phyloP scores from a whole-genome alignment of 2,329 filamentous ascomycete species.

The Fusarium nygamai region DNA sequence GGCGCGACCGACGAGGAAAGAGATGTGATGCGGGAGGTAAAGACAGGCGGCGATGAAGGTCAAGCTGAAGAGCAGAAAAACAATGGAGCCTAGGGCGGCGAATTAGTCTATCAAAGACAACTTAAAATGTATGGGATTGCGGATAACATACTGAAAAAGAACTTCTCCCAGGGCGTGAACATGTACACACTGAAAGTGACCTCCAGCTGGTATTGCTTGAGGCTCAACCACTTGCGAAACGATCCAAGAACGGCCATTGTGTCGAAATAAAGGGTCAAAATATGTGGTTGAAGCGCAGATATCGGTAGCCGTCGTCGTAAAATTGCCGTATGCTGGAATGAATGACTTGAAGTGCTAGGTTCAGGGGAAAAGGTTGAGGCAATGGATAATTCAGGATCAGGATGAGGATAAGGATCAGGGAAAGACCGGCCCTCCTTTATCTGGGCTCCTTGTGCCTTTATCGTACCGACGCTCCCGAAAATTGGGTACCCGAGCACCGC shows the following conservation, averaged over 20 bases:
- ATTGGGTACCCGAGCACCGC: slow-evolving; percentile 17
- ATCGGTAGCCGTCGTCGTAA: not conserved
- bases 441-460: slow-evolving; percentile 16
- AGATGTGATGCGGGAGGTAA: slow-evolving; percentile 92
- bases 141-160: slow-evolving; percentile 85
- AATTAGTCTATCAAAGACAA: slow-evolving; percentile 4
- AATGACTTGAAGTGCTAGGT: slow-evolving; percentile 1
- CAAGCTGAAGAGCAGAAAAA: slow-evolving; percentile 90
- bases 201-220: slow-evolving; percentile 98
- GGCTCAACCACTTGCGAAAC: slow-evolving; percentile 85
- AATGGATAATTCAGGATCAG: slow-evolving; percentile 18
- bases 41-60: slow-evolving; percentile 86
- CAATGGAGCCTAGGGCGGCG: slow-evolving; percentile 78
- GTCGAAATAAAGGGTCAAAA: not conserved
- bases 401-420: slow-evolving; percentile 7
- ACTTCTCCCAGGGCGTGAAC: slow-evolving; percentile 95
- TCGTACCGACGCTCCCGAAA: slow-evolving; percentile 37
- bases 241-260: slow-evolving; percentile 54
- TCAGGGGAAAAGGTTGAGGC: slow-evolving; percentile 28
- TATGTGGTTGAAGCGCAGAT: not conserved
- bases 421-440: slow-evolving; percentile 22
- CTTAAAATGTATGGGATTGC: not conserved
- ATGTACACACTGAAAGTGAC: slow-evolving; percentile 98
- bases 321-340: not conserved
- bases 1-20: slow-evolving; percentile 81